These are phyloP conservation scores for Carex cristatella DNA, from an alignment of 176 grass and related monocot genomes.

Conservation along the genomic window DNA sequence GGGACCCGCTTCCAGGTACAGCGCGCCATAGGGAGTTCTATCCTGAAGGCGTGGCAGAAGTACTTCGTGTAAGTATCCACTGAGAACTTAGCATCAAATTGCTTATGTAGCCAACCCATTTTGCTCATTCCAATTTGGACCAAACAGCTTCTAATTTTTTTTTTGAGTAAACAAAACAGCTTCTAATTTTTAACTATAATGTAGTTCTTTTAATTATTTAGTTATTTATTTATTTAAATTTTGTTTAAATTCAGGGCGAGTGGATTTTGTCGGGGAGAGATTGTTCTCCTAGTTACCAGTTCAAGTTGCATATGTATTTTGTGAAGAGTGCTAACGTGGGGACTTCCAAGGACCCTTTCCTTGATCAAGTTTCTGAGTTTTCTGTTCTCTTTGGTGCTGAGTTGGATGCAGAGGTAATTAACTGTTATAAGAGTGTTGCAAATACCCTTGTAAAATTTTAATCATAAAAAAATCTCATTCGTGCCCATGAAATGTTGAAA, in stretches of 20 bases:
- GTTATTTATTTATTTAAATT: not conserved
- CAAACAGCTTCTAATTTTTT: not conserved
- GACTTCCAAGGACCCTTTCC: conserved; percentile 70
- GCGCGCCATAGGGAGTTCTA: conserved; percentile 96
- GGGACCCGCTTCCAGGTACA: conserved; percentile 90
- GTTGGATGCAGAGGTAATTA: conserved; percentile 98
- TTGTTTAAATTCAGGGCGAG: conserved; percentile 63
- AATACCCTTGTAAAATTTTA: not conserved
- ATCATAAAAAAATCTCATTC: not conserved
- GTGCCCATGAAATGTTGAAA: not conserved
- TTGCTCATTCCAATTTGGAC: not conserved
- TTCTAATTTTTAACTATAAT: not conserved
- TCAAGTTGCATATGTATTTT: conserved; percentile 88
- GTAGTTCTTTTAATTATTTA: not conserved
- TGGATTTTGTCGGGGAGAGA: conserved; percentile 91
- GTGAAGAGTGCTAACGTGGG: conserved; percentile 70
- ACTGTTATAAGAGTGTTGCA: not conserved
- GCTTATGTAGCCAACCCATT: not conserved
- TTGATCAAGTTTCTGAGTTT: conserved; percentile 85
- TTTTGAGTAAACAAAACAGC: not conserved
- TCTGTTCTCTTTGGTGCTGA: conserved; percentile 90
- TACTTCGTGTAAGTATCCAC: conserved; percentile 53
- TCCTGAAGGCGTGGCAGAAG: conserved; percentile 92
- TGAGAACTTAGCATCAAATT: not conserved
- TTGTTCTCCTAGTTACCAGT: conserved; percentile 37